Percentiles rank a stretch among this genome's conserved stretches.
Conservation (phyloP, 2,329 filamentous ascomycete species). For the Diaporthe batatas region DNA sequence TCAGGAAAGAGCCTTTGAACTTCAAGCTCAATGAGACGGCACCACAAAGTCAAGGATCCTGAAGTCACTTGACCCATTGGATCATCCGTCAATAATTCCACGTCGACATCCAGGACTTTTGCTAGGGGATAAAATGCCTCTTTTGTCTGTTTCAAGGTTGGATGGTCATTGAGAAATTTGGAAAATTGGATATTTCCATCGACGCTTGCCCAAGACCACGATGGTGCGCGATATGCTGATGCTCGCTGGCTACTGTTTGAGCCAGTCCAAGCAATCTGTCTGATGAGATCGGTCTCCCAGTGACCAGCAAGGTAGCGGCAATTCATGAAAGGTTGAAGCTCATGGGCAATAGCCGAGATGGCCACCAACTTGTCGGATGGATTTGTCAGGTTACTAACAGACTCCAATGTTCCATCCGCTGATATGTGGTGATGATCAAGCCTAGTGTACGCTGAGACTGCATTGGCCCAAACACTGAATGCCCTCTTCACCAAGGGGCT, state of each 20-base stretch:
- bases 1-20: not conserved
- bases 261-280: conserved; percentile 1
- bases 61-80: conserved; percentile 7
- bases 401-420: not conserved
- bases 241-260: not conserved
- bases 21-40: conserved; percentile 4
- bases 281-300: conserved; percentile 1
- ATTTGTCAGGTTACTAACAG: conserved; percentile 8
- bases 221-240: conserved; percentile 4
- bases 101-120: not conserved
- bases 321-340: not conserved
- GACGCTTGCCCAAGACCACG: conserved; percentile 11
- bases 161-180: not conserved
- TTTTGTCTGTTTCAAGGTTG: not conserved
- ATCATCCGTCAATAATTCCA: conserved; percentile 14
- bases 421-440: not conserved
- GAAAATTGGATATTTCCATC: not conserved
- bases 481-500: conserved; percentile 5
- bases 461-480: conserved; percentile 6
- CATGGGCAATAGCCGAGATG: conserved; percentile 9
- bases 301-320: conserved; percentile 11
- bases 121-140: not conserved
- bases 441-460: conserved; percentile 4
- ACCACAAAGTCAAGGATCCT: conserved; percentile 4
- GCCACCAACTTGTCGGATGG: conserved; percentile 18